Evolutionary conservation across 345 rosid genomes (phyloP).

Genomic region (Euclidium syriacum): DNA sequence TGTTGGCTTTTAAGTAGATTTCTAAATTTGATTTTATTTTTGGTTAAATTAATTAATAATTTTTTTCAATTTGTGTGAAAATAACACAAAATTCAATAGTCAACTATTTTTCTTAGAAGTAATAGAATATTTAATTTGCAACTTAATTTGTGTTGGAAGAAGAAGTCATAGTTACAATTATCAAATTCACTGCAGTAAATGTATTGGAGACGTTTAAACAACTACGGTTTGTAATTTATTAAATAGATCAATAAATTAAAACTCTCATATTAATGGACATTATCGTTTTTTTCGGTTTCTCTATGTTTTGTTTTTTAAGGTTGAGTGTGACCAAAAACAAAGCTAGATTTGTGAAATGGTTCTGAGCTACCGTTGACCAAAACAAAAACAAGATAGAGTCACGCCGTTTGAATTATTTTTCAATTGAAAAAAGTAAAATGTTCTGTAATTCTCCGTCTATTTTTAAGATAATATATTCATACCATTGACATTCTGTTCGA

Average conservation of each 20-base stretch:
- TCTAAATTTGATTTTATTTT: no score
- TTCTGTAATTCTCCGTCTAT: neutral
- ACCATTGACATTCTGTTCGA: neutral
- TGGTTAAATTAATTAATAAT: no score
- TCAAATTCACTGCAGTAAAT: neutral
- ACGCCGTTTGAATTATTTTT: neutral
- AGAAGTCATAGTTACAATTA: no score
- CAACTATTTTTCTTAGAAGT: no score
- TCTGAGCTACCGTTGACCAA: constrained; percentile 16
- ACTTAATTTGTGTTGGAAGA: no score
- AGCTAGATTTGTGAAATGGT: neutral
- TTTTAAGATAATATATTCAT: neutral
- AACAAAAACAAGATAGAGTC: neutral
- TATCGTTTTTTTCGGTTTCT: neutral
- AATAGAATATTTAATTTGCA: no score
- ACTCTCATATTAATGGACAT: neutral
- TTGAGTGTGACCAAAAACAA: constrained; percentile 1
- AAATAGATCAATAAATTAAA: neutral
- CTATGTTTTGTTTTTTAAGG: neutral
- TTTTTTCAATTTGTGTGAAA: no score
- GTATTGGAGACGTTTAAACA: constrained; percentile 2
- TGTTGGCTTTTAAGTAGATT: no score
- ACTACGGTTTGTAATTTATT: neutral
- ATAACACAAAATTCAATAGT: no score
- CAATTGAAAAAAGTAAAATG: neutral